A percentile compares a stretch with the other conserved stretches of the same genome.
These are phyloP conservation scores for Durusdinium trenchii DNA, from an alignment of 73 alveolate genomes.

Conservation along the genomic window DNA sequence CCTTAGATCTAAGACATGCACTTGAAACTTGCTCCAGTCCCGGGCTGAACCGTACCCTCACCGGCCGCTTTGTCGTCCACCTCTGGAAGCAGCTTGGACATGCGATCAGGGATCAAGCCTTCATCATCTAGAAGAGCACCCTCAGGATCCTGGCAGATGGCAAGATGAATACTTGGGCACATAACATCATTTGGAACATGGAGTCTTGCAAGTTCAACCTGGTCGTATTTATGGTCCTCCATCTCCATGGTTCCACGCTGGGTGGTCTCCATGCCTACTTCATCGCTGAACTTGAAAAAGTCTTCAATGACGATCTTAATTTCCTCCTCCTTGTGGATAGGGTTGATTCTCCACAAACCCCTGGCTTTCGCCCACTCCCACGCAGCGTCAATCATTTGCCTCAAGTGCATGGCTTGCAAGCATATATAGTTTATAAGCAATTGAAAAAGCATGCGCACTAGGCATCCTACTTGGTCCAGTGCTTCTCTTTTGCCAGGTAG, in stretches of 20 bases:
- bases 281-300: background rate
- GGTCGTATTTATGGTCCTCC: background rate
- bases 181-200: background rate
- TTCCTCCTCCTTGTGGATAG: conserved; percentile 34
- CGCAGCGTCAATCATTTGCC: background rate
- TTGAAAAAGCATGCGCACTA: background rate
- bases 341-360: background rate
- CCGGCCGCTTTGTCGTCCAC: background rate
- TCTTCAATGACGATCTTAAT: background rate
- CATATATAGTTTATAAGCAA: too few species aligned
- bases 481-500: background rate
- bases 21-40: background rate
- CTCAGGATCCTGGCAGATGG: background rate
- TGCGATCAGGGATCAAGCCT: background rate
- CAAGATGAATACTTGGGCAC: background rate
- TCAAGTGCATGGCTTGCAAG: background rate
- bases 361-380: background rate
- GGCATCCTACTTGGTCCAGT: background rate
- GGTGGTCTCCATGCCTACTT: background rate
- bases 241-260: conserved; percentile 17
- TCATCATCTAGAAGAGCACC: background rate
- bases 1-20: background rate
- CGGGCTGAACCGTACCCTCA: background rate
- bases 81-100: background rate
- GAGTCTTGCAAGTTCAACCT: background rate